Evolutionary conservation across 495 filamentous ascomycete genomes (phyloP).

Genomic region (Achaetomiella virescens): DNA sequence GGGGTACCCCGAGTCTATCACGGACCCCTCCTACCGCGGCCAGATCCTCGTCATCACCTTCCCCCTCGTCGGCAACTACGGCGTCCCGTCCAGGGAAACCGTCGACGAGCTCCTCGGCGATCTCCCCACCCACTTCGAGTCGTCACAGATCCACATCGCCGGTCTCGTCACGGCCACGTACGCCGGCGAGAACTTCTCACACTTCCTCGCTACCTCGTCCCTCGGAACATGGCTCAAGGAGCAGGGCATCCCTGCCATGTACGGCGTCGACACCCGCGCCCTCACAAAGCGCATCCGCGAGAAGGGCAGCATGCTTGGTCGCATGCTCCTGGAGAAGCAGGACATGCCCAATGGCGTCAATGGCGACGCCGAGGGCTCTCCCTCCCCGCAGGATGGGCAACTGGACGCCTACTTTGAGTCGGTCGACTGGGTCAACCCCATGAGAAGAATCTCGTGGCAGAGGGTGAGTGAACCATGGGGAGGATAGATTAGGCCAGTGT

Average conservation of each 20-base stretch:
- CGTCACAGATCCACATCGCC: conserved; percentile 83
- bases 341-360: conserved; percentile 44
- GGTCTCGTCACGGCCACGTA: conserved; percentile 87
- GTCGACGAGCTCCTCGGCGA: conserved; percentile 74
- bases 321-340: conserved; percentile 70
- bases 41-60: conserved; percentile 98
- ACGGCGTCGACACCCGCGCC: conserved; percentile 89
- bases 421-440: conserved; percentile 85
- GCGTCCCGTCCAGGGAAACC: conserved; percentile 77
- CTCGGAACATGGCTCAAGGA: conserved; percentile 93
- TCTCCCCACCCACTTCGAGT: conserved; percentile 87
- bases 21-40: conserved; percentile 96
- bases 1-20: conserved; percentile 96
- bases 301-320: conserved; percentile 93
- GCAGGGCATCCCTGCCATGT: conserved; percentile 90
- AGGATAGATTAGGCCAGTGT: too few relatives aligned
- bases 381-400: conserved; percentile 30
- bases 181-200: conserved; percentile 87
- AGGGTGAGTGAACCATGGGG: conserved; percentile 75
- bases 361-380: conserved; percentile 35
- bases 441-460: conserved; percentile 79
- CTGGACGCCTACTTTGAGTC: conserved; percentile 67
- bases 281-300: conserved; percentile 90
- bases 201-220: conserved; percentile 83
- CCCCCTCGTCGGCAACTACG: conserved; percentile 97